Evolutionary conservation across 306 rosid genomes (phyloP).

Genomic region (Pyrus bretschneideri): DNA sequence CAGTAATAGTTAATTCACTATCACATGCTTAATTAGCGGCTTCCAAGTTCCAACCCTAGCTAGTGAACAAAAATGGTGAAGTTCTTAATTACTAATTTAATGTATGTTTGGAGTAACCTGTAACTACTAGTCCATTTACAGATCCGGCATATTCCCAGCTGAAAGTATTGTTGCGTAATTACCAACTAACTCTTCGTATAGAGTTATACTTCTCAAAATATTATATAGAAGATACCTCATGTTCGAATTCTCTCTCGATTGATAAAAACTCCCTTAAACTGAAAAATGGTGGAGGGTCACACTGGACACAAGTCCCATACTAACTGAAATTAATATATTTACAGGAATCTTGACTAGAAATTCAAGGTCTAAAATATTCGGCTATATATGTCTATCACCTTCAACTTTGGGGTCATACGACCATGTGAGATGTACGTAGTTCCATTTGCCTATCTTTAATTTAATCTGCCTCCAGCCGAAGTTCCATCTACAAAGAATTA

Average conservation of each 20-base stretch:
- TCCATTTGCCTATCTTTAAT: neutral
- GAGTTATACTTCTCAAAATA: neutral
- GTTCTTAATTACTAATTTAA: slow-evolving; percentile 1
- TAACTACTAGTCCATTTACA: neutral
- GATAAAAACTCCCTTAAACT: neutral
- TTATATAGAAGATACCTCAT: neutral
- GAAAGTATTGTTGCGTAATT: neutral
- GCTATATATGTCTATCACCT: neutral
- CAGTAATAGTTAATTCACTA: slow-evolving; percentile 21
- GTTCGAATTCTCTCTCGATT: too few species aligned
- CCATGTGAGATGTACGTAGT: neutral
- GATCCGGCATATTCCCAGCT: neutral
- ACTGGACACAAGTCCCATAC: neutral
- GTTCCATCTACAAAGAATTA: neutral
- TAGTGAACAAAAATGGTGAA: neutral
- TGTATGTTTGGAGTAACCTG: neutral
- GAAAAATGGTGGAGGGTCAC: neutral
- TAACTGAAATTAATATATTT: neutral
- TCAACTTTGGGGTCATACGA: neutral
- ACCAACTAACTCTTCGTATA: too few species aligned
- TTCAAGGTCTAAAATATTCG: neutral
- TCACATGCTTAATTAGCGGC: slow-evolving; percentile 37
- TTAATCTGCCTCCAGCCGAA: neutral
- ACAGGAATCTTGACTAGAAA: neutral
- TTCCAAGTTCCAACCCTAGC: slow-evolving; percentile 21